These are phyloP conservation scores for Microbotryum lychnidis-dioicae DNA, from an alignment of 1,284 basidiomycete genomes.

Conservation along the genomic window DNA sequence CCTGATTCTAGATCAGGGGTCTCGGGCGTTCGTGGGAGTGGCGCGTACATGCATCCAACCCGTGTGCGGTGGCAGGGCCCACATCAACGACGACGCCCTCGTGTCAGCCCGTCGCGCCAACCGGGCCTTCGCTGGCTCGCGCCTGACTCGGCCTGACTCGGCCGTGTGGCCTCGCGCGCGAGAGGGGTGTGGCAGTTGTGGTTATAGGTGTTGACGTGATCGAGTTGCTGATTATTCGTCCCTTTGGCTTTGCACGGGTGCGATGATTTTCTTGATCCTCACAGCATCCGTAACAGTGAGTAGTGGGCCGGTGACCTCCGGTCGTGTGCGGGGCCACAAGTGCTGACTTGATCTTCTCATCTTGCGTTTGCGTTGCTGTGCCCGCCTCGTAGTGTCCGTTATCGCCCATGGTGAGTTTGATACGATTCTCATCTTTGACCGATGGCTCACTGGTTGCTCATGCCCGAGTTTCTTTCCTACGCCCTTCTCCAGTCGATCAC, in stretches of 20 bases:
- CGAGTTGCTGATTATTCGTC: too few relatives aligned
- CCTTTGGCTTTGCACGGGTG: too few relatives aligned
- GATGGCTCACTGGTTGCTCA: background rate
- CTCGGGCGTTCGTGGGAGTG: too few relatives aligned
- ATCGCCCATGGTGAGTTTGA: conserved; percentile 41
- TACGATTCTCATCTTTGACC: background rate
- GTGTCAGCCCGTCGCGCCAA: background rate
- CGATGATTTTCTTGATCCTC: background rate
- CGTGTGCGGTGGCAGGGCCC: too few relatives aligned
- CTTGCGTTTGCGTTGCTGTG: background rate
- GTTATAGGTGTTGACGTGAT: too few relatives aligned
- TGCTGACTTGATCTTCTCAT: background rate
- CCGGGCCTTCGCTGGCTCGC: background rate
- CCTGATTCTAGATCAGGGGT: too few relatives aligned
- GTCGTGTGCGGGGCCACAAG: background rate
- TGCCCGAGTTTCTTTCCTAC: background rate
- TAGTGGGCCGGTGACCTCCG: background rate
- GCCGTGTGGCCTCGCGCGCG: too few relatives aligned
- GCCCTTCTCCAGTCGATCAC: conserved; percentile 65
- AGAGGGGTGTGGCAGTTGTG: too few relatives aligned
- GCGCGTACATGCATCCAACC: too few relatives aligned
- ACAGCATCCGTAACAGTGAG: conserved; percentile 33
- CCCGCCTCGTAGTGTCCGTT: conserved; percentile 27
- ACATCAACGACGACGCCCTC: too few relatives aligned
- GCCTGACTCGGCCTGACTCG: background rate